Base-by-base conservation (phyloP, 1,284 basidiomycete species). In the Termitomyces sp. region DNA sequence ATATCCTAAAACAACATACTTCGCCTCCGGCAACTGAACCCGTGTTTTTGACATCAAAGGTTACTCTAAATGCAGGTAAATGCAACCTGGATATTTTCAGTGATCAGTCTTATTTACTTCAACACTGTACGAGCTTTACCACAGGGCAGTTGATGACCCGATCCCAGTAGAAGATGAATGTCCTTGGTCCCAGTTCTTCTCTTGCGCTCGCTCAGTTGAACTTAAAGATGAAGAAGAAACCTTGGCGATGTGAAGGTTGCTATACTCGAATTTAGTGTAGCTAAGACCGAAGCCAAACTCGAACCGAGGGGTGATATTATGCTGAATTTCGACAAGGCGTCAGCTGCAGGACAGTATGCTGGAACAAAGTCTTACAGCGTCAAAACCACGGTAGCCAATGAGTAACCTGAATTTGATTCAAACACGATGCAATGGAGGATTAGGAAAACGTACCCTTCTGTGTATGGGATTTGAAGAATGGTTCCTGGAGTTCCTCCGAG, bases 251-350 rank as follows among this genome's bases (percentile, higher is more conserved):
- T 67, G 58, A 7, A 93, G 69, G 28, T 76, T 68, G 26, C 75
- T 79, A 66, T 90, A 91, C 31, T 78, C 71, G 69, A 95, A 97
- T 0, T 70, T 78, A 34, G 93, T 88, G 73, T 95, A 96, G 56
- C 85, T 90, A 61, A 95, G 70, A 0, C 92, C 92, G 67, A 83
- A 92, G 0, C 92, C 92, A 66, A 94, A 94, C 63, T 88, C 85
- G 66, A 78, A 87, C 21, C 83, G 80, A 41, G 84, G 83, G 13
- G 74, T 72, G 56, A 87, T 82, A 56, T 80, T 76, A 60, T 71
- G 67, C 73, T 78, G 34, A 44, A 42, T 43, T 12, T 34, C 24
- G 12, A 33, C 36, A 21, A 17, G 13, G 12, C 30, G 21, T 52
- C 30, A 44, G n/a, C 8, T 40, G 38, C 40, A 17, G 26, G 24